Base-by-base conservation (phyloP, 2,329 filamentous ascomycete genomes). In the Diaporthe sp. region DNA sequence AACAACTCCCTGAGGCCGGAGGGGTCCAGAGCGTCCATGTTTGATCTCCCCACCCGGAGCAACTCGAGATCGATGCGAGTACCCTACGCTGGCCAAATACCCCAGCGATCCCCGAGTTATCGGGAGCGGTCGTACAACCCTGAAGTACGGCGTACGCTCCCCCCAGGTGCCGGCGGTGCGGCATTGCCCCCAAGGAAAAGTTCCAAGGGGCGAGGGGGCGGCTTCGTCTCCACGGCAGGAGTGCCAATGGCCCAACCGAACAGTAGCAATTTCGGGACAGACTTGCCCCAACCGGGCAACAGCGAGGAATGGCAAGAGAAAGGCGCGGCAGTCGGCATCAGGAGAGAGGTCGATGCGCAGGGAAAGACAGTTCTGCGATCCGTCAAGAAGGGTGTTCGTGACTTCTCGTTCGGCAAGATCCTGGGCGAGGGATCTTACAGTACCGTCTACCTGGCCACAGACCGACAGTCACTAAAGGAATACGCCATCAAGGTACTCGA, bases 401-500 rank as follows among this genome's bases (percentile, higher is more conserved):
- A 99, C 86, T 99, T 99, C 85, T 93, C 93, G 51, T 99, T 99
- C 85, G 96, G 96, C 34, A 91, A 94, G 73, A 93, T 96, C 3
- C 88, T 99, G 2, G 97, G 97, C 75, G 97, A 99, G 85, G 97
- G 97, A 37, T 99, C 97, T 8, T 99, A 99, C 89, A 98, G 96
- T 82, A 98, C 96, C 12, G 97, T 99, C 51, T 92, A 97, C 78
- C 92, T 97, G 71, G 97, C 96, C 51, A 98, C 95, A 5, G 97
- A 99, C 84, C 92, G 96, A 77, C 95, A 98, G 84, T 98, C 95
- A 1, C 87, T 97, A 75, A 98, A 98, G 81, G 96, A 99, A 84
- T 98, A 98, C 82, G 97, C 97, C 37, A 96, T 99, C 86, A 99
- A 99, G 84, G 96, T 99, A 22, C 90, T 99, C 63, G 97, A 99